Conservation (phyloP, 2,329 filamentous ascomycete genomes). For the Trichoderma lentiforme region DNA sequence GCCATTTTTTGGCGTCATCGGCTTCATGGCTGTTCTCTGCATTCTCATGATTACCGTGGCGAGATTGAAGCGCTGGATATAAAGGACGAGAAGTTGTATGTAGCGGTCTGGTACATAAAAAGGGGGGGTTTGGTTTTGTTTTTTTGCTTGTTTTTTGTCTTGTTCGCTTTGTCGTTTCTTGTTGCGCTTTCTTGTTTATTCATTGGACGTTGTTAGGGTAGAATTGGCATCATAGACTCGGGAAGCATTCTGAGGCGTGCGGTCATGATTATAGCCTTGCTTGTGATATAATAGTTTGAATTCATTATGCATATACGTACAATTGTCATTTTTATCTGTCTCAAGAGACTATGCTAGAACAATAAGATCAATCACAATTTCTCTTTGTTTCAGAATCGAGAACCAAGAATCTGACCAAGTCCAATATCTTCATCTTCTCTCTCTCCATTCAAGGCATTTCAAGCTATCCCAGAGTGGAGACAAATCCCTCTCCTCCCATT, state of each 20-base stretch:
- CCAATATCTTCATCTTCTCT: background rate
- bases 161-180: background rate
- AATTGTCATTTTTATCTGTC: background rate
- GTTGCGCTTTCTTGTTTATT: background rate
- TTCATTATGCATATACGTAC: background rate
- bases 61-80: conserved; percentile 47
- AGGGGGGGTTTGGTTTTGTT: background rate
- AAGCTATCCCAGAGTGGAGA: background rate
- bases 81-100: background rate
- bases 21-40: conserved; percentile 53
- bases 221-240: conserved; percentile 14
- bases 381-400: background rate
- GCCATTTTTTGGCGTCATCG: conserved; percentile 51
- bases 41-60: conserved; percentile 45
- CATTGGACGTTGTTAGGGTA: background rate
- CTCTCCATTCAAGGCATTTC: background rate
- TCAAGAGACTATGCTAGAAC: background rate
- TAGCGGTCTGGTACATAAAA: background rate
- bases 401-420: background rate
- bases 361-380: background rate
- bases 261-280: conserved; percentile 8
- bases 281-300: background rate
- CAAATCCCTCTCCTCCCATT: background rate
- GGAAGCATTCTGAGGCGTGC: conserved; percentile 12
- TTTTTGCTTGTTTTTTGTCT: background rate